phyloP scores from a whole-genome alignment of 2,329 filamentous ascomycete genomes.

The Arthrobotrys pseudoclavata region DNA sequence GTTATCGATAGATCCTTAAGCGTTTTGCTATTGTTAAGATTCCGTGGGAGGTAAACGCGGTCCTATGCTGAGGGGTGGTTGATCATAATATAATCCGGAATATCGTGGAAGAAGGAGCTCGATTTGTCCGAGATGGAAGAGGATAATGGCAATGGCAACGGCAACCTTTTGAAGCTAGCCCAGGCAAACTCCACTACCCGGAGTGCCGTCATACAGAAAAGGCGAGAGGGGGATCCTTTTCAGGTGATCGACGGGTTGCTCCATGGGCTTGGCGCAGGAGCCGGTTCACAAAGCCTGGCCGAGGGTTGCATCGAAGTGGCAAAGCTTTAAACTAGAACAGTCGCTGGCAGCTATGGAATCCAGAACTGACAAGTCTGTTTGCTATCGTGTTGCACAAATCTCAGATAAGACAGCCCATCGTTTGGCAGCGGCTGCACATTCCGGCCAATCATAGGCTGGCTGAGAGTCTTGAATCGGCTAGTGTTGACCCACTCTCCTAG shows the following conservation, averaged over 20 bases:
- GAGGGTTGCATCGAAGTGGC: conserved; percentile 23
- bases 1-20: conserved; percentile 13
- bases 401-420: conserved; percentile 1
- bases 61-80: not conserved
- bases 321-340: not conserved
- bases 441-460: conserved; percentile 34
- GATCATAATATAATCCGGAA: not conserved
- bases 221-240: conserved; percentile 3
- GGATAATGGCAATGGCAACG: not conserved
- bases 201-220: conserved; percentile 6
- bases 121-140: conserved; percentile 23
- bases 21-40: not conserved
- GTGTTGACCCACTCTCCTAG: not conserved
- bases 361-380: conserved; percentile 3
- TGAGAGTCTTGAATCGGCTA: not conserved
- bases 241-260: conserved; percentile 22
- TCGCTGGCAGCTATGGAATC: not conserved
- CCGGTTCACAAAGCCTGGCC: conserved; percentile 24
- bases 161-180: conserved; percentile 29
- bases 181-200: conserved; percentile 6
- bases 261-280: conserved; percentile 33
- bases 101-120: not conserved
- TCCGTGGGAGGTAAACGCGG: too few relatives aligned
- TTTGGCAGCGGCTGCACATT: conserved; percentile 15
- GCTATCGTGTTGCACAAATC: conserved; percentile 23